phyloP scores from a whole-genome alignment of 139 green algal genomes.

The Chlorella sp. region DNA sequence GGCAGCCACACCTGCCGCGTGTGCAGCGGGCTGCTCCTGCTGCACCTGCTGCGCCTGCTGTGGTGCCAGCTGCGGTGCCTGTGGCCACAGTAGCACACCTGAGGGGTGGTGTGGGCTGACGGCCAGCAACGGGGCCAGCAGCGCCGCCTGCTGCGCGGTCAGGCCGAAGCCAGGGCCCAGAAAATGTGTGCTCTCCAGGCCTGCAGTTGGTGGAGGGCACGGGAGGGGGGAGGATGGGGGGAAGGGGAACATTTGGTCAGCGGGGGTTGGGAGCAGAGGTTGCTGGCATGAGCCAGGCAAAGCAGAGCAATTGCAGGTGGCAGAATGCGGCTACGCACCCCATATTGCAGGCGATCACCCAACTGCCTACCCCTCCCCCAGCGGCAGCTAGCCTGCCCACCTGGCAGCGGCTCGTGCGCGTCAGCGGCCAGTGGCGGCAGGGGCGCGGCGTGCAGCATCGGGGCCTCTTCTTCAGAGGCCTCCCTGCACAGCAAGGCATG shows the following conservation, averaged over 20 bases:
- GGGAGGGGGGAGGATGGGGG: neutral
- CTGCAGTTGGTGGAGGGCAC: neutral
- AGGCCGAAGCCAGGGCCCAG: conserved; percentile 11
- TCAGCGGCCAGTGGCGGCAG: no score
- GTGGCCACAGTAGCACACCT: no score
- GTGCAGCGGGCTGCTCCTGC: neutral
- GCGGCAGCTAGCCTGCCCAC: no score
- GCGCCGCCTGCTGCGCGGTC: neutral
- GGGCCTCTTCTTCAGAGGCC: neutral
- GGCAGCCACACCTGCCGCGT: neutral
- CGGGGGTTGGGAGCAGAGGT: no score
- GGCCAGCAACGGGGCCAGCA: conserved; percentile 8
- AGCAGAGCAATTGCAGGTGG: no score
- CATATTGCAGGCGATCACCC: no score
- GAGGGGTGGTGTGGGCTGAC: neutral
- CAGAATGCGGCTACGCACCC: no score
- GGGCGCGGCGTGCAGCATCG: no score
- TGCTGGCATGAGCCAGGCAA: no score
- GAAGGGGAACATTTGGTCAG: neutral
- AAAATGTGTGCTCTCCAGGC: neutral
- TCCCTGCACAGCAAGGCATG: neutral
- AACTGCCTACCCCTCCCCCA: no score
- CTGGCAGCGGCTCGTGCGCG: no score
- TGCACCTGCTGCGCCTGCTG: neutral
- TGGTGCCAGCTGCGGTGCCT: neutral